A percentile compares a stretch with the other conserved stretches of the same genome.
Evolutionary conservation across 495 filamentous ascomycete genomes (phyloP).

Genomic region (Cercophora newfieldiana): DNA sequence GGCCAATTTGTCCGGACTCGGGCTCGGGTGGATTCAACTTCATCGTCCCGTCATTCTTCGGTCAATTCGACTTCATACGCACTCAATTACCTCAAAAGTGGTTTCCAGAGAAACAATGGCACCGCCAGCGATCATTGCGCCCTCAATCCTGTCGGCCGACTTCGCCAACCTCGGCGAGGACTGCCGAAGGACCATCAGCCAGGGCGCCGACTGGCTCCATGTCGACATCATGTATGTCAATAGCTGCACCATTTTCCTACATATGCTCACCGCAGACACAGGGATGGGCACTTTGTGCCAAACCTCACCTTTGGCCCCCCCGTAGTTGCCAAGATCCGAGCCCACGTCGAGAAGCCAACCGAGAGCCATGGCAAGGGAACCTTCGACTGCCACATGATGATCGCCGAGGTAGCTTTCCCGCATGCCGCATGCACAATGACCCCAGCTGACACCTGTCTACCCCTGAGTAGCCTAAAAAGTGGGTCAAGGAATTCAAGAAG

Average conservation of each 20-base stretch:
- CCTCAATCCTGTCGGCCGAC: constrained; percentile 95
- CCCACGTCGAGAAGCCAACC: constrained; percentile 64
- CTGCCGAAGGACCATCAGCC: constrained; percentile 76
- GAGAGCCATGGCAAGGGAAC: constrained; percentile 71
- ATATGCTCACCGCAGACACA: constrained; percentile 18
- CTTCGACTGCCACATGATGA: constrained; percentile 99
- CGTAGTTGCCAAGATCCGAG: constrained; percentile 89
- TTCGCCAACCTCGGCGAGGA: constrained; percentile 83
- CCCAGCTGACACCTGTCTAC: constrained; percentile 14
- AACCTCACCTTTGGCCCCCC: constrained; percentile 96
- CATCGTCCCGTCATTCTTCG: neutral
- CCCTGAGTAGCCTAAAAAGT: constrained; percentile 79
- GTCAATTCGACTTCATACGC: neutral
- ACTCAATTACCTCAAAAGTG: neutral
- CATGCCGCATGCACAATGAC: neutral
- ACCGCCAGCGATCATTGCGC: constrained; percentile 89
- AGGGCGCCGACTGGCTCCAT: constrained; percentile 88
- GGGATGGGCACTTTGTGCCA: constrained; percentile 94
- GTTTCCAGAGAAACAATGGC: constrained; percentile 58
- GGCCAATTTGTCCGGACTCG: neutral
- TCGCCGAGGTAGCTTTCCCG: constrained; percentile 73
- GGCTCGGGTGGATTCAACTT: neutral
- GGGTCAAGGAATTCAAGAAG: constrained; percentile 90
- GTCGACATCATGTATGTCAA: constrained; percentile 83
- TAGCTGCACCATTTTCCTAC: too few relatives aligned